Evolutionary conservation across 305 asterid genomes (phyloP), one percentile per base, ranked within the genome.

Genomic region (Plantago lanceolata): DNA sequence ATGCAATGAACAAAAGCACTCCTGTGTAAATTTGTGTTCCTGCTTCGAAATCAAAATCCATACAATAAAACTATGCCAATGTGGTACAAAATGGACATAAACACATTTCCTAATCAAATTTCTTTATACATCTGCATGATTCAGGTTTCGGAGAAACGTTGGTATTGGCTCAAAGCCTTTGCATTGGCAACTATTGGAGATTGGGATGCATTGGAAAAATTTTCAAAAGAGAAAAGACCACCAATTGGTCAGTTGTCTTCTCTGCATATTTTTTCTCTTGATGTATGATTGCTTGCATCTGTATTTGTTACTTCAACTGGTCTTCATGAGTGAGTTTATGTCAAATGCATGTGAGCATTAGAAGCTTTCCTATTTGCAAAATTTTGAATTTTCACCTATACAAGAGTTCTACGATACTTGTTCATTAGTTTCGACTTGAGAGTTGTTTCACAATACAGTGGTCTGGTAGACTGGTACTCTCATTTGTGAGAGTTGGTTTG

Each of bases 101-200:
- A 8, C 8, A 11, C 43, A 1, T 8, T 35, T 35, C 43, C 44
- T 37, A 56, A 35, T 59, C 11, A 48, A 33, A 51, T 65, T 29
- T 65, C 66, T 48, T 64, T 63, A 68, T 43, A 53, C 31, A 19
- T 64, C 35, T 20, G 67, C 69, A 66, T 80, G 71, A 70, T 82
- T 74, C 78, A 92, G 97, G 96, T 89, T 73, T 87, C 97, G 2
- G 98, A 93, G 64, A 93, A 89, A 82, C 78, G 96, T 40, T 93
- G 97, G 97, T 93, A 93, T 76, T 89, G 98, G 98, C 98, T 93
- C 54, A 93, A 93, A 76, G 89, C 76, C 59, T 85, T 92, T 64
- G 96, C 98, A 58, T 81, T 92, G 80, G 96, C 93, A 67, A 92
- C 98, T 69, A 81, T 82, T 53, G 78, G 95, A 69, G 96, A 87